Evolutionary conservation across 2,329 filamentous ascomycete genomes (phyloP), one percentile per base, ranked within the genome.

Genomic region (Dryadomyces sulphureus): DNA sequence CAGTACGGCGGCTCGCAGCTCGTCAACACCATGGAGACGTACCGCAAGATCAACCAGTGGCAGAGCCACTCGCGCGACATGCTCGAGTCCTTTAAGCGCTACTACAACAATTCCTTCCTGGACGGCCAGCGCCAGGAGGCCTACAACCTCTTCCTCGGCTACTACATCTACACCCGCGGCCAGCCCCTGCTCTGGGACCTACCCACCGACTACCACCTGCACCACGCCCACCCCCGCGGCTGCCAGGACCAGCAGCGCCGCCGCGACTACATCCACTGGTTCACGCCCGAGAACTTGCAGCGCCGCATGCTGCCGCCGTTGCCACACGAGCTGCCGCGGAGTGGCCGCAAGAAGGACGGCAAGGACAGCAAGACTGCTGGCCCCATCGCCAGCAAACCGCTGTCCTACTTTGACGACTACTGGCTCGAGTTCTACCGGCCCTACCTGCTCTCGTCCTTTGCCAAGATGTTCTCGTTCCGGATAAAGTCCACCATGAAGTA

Each of bases 21-120:
- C 1, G 92, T 98, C 55, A 98, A 98, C 60, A 98, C 92, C 0
- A 96, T 98, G 89, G 89, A 94, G 53, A 98, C 92, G 5, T 98
- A 98, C 61, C 84, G 92, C 48, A 96, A 96, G 64, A 94, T 95
- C 60, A 96, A 96, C 54, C 90, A 96, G 60, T 98, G 92, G 92
- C 94, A 88, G 21, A 94, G 87, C 55, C 88, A 94, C 61, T 95
- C 90, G 2, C 77, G 92, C 54, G 92, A 98, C 61, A 96, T 98
- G 90, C 89, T 98, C 20, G 92, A 98, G 65, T 94, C 87, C 60
- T 95, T 98, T 69, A 98, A 96, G 62, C 78, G 92, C 24, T 98
- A 96, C 62, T 98, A 98, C 63, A 94, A 96, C 65, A 98, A 98
- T 59, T 56, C 90, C 0, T 98, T 98, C 60, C 74, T 98, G 8